Evolutionary conservation across 2,329 filamentous ascomycete species (phyloP).

Genomic region (Fusarium hostae): DNA sequence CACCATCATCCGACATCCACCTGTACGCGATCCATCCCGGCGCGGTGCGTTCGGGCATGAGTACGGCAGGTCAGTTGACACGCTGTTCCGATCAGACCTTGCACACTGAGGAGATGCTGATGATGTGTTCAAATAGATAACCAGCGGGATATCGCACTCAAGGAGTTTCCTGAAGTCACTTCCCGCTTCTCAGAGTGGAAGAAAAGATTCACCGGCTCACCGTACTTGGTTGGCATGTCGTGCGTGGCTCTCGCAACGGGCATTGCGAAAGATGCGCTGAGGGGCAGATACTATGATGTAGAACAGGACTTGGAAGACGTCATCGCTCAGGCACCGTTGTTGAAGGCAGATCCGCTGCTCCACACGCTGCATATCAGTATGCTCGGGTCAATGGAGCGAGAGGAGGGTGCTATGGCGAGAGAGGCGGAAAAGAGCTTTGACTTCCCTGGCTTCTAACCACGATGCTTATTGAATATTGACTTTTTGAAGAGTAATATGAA

Average conservation of each 20-base stretch:
- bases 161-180: neutral
- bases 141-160: neutral
- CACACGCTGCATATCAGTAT: neutral
- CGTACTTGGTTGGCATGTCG: neutral
- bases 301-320: neutral
- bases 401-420: rapidly evolving
- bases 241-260: neutral
- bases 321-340: rapidly evolving
- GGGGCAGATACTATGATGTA: neutral
- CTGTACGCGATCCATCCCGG: neutral
- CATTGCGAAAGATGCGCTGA: neutral
- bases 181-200: neutral
- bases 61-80: neutral
- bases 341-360: neutral
- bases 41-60: neutral
- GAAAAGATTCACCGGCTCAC: neutral
- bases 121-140: neutral
- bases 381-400: neutral
- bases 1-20: neutral
- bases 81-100: rapidly evolving
- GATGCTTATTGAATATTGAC: no score
- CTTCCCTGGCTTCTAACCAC: neutral
- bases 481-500: no score
- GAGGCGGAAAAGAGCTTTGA: neutral
- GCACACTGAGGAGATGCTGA: neutral